phyloP scores from a whole-genome alignment of 2,329 filamentous ascomycete genomes.

The Fusarium goolgardi region DNA sequence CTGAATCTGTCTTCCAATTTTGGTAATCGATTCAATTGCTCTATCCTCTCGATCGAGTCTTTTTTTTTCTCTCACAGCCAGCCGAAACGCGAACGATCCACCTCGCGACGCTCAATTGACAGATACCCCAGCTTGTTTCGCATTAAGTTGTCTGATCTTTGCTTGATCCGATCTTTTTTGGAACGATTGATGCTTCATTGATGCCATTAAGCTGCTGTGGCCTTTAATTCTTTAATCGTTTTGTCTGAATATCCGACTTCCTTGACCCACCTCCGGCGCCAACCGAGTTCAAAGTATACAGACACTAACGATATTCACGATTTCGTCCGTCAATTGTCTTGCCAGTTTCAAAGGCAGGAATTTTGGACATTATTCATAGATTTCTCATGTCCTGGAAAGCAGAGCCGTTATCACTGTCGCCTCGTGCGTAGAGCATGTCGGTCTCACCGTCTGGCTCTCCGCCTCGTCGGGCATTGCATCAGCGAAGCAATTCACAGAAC shows the following conservation, averaged over 20 bases:
- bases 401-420: constrained; percentile 35
- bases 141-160: constrained; percentile 24
- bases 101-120: constrained; percentile 31
- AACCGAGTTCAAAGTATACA: constrained; percentile 20
- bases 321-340: constrained; percentile 20
- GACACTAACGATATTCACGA: constrained; percentile 17
- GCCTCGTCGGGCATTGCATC: constrained; percentile 47
- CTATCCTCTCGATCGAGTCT: constrained; percentile 27
- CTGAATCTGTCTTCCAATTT: constrained; percentile 26
- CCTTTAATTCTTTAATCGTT: constrained; percentile 30
- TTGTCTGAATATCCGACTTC: constrained; percentile 31
- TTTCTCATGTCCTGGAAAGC: constrained; percentile 41
- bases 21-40: constrained; percentile 22
- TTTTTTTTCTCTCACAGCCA: constrained; percentile 11
- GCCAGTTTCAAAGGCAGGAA: constrained; percentile 24
- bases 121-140: constrained; percentile 27
- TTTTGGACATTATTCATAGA: constrained; percentile 9
- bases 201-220: constrained; percentile 22
- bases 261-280: constrained; percentile 38
- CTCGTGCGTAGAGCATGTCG: constrained; percentile 51
- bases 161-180: constrained; percentile 6
- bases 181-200: constrained; percentile 29
- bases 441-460: constrained; percentile 48
- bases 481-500: constrained; percentile 47
- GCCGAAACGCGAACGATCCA: constrained; percentile 37